A percentile compares a stretch with the other conserved stretches of the same genome.
phyloP scores from a whole-genome alignment of 2,329 filamentous ascomycete genomes.

The Pseudocercospora fuligena region DNA sequence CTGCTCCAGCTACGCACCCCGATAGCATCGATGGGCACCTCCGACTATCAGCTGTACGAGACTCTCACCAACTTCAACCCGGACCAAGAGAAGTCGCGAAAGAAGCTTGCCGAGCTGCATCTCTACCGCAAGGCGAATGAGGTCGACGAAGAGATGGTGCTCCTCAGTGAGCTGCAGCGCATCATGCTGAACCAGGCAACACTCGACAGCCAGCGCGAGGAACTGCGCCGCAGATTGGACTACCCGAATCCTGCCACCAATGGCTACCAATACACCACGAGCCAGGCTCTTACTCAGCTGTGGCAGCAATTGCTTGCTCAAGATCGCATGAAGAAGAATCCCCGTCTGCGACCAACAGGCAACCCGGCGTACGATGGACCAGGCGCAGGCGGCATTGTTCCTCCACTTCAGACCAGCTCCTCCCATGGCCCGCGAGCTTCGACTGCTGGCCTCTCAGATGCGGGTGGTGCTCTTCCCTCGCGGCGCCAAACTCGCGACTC shows the following conservation, averaged over 20 bases:
- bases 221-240: conserved; percentile 81
- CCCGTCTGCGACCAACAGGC: conserved; percentile 44
- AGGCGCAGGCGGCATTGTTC: conserved; percentile 10
- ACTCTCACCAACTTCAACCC: conserved; percentile 87
- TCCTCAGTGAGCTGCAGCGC: conserved; percentile 87
- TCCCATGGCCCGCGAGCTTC: conserved; percentile 50
- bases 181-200: conserved; percentile 85
- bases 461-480: conserved; percentile 14
- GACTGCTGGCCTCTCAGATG: conserved; percentile 41
- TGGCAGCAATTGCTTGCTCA: conserved; percentile 80
- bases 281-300: conserved; percentile 76
- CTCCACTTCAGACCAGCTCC: conserved; percentile 28
- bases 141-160: conserved; percentile 85
- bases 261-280: conserved; percentile 70
- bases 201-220: conserved; percentile 81
- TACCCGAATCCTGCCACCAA: conserved; percentile 70
- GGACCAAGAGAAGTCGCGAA: conserved; percentile 76
- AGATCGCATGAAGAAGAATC: conserved; percentile 89
- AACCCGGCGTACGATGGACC: conserved; percentile 33
- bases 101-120: conserved; percentile 80
- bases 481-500: conserved; percentile 43
- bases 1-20: conserved; percentile 82
- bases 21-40: conserved; percentile 81
- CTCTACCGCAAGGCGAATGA: conserved; percentile 83
- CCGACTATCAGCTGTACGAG: conserved; percentile 82